phyloP scores from a whole-genome alignment of 2,329 filamentous ascomycete genomes.

The Trichoderma atroviride region DNA sequence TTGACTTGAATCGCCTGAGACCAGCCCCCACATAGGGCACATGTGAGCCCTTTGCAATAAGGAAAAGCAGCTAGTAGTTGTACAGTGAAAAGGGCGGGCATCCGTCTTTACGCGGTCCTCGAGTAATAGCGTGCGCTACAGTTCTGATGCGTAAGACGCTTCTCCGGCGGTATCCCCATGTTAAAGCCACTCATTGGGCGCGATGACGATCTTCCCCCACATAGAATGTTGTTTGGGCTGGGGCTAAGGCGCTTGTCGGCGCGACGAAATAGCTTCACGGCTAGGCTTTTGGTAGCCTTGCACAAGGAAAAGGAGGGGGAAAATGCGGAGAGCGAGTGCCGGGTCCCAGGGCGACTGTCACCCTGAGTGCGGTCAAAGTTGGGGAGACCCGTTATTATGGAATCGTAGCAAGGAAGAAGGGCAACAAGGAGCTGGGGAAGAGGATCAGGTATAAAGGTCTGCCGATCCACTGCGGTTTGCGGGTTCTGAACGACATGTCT shows the following conservation, averaged over 20 bases:
- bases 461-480: conserved; percentile 7
- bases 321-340: conserved; percentile 19
- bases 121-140: background rate
- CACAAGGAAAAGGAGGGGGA: background rate
- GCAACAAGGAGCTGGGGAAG: background rate
- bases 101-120: background rate
- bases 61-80: background rate
- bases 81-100: background rate
- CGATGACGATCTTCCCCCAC: conserved; percentile 17
- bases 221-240: conserved; percentile 16
- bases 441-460: conserved; percentile 10
- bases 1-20: background rate
- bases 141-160: conserved; percentile 5
- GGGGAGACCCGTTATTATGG: background rate
- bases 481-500: background rate
- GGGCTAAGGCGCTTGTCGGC: background rate
- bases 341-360: conserved; percentile 17
- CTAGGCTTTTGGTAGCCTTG: conserved; percentile 3
- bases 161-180: conserved; percentile 7
- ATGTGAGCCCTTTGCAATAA: background rate
- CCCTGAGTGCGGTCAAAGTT: conserved; percentile 14
- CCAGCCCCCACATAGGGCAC: conserved; percentile 10
- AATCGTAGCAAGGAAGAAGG: background rate
- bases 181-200: conserved; percentile 3
- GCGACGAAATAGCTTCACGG: conserved; percentile 3